Base-by-base conservation (phyloP, 169 alveolate species). In the Fabrea salina region DNA sequence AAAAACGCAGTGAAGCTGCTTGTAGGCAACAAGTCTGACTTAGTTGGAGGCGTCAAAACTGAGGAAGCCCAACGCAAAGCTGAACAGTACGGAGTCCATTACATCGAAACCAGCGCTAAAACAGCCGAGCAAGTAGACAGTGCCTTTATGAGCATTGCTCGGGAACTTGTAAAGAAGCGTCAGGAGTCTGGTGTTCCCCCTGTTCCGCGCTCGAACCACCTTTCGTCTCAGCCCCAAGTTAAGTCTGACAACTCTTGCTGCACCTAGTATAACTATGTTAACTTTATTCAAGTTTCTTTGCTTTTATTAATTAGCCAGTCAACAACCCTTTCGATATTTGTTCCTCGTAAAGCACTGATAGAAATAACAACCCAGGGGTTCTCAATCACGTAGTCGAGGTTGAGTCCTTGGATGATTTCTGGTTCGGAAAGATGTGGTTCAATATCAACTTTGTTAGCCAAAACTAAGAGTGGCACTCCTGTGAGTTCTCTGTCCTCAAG, bases 21-120 rank as follows among this genome's bases (percentile, higher is more conserved):
- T 3, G 94, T 97, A 11, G 99, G 99, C 30, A 98, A 98, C 86
- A 98, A 98, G 85, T 87, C 96, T 61, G 99, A 98, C 82, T 81
- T 87, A 90, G 75, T 5, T 3, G 30, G 39, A 16, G 33, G 22
- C 13, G 22, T 30, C 11, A 35, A 13, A 53, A 57, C 47, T 8
- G 71, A 54, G 33, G 71, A 33, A 37, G 53, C 22, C 35, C 32
- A 50, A n/a, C 22, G 22, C n/a, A 74, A 70, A 50, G 79, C 81
- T 30, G 25, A 74, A 4, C 27, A 51, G 22, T 22, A 53, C 13
- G 72, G 49, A 11, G 22, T 74, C 3, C 51, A 50, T 16, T 74
- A 74, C 39, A 53, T 74, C 11, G 71, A 54, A 16, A 39, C 71
- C 2, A 74, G 81, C 33, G 81, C 81, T 19, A 74, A 74, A 51